phyloP scores from a whole-genome alignment of 2,329 filamentous ascomycete genomes.

The Calonectria naviculata region DNA sequence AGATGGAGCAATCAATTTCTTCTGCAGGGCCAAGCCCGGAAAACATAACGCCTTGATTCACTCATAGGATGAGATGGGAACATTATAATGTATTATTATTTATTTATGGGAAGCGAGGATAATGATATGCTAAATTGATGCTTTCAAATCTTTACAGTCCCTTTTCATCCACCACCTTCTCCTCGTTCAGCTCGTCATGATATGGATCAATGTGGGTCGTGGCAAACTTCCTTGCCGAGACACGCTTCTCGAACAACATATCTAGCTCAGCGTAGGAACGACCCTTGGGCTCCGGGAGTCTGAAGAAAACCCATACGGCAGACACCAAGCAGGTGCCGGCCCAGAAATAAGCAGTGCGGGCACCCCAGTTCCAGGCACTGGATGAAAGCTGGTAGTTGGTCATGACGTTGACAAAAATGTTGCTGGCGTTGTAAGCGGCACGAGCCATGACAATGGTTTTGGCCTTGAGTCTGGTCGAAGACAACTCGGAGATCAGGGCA shows the following conservation, averaged over 20 bases:
- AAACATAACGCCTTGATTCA: conserved; percentile 6
- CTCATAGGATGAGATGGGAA: not conserved
- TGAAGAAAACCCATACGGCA: conserved; percentile 60
- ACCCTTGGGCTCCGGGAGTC: conserved; percentile 65
- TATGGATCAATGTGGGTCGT: conserved; percentile 52
- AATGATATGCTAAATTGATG: not conserved
- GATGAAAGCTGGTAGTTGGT: conserved; percentile 61
- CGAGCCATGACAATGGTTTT: conserved; percentile 66
- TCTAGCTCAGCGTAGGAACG: conserved; percentile 58
- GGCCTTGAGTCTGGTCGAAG: conserved; percentile 63
- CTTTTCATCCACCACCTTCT: conserved; percentile 22
- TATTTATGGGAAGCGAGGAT: not conserved
- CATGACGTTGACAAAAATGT: conserved; percentile 62
- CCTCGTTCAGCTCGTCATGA: conserved; percentile 16
- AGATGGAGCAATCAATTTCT: conserved; percentile 50
- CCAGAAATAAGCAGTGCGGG: conserved; percentile 60
- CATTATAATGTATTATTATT: not conserved
- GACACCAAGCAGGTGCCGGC: conserved; percentile 59
- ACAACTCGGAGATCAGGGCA: conserved; percentile 62
- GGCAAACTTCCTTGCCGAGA: conserved; percentile 54
- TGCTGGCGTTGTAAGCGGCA: conserved; percentile 54
- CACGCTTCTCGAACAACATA: conserved; percentile 51
- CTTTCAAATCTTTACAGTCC: conserved; percentile 4
- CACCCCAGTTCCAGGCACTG: conserved; percentile 59
- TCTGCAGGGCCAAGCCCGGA: conserved; percentile 26